Evolutionary conservation across 2,329 filamentous ascomycete species (phyloP), one percentile per base, ranked within the genome.

Genomic region (Parastagonospora nodorum): DNA sequence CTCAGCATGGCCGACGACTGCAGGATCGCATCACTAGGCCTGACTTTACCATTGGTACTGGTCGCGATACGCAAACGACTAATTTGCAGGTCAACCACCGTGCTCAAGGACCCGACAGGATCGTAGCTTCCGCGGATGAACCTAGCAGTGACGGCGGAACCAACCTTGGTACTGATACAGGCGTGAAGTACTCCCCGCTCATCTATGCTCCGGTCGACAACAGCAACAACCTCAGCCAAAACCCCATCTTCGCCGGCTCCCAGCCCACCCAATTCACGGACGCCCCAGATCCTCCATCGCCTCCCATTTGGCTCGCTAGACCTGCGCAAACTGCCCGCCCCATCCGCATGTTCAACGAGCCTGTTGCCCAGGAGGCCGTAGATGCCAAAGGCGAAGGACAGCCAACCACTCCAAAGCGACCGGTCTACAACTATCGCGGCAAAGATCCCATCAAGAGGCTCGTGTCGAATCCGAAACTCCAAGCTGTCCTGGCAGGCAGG

Each of bases 391-490:
- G n/a, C 16, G n/a, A 45, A 5, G 16, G 27, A 4, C 6, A 39
- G 9, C 9, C 14, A 1, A 6, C 12, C 11, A 16, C 14, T 2
- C 19, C 14, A 16, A 44, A 36, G 14, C 45, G 19, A n/a, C 52
- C 54, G 2, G 40, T 44, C 33, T 60, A 57, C 19, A 50, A 29
- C 0, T 60, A 60, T 48, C 45, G 45, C n/a, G 58, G 52, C 30
- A 59, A 46, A 0, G 55, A 65, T 29, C 30, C 49, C 0, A 45
- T 65, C 32, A 64, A 63, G 42, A 44, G 38, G n/a, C 16, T 37
- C 2, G 56, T 65, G 1, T 42, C 53, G 14, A 69, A 67, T 27
- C 29, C 36, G 10, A 63, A 57, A 19, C 37, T 68, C 1, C 63
- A 53, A 3, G 49, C 50, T 5, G 44, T 67, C 9, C 39, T 68